Percentiles rank a stretch among this genome's conserved stretches.
phyloP scores from a whole-genome alignment of 345 rosid genomes.

The Lepidium aucheri region DNA sequence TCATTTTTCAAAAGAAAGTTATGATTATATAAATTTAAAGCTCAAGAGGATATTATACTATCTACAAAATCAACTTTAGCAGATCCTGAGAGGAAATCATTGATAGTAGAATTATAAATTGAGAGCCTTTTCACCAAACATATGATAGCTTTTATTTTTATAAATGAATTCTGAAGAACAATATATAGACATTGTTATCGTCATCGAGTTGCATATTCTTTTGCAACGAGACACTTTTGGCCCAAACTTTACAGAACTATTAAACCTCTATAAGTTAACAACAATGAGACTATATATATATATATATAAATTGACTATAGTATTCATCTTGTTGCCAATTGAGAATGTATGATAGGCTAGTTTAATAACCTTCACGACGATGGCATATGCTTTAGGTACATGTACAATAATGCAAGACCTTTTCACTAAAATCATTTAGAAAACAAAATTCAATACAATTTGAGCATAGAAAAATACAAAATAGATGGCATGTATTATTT shows the following conservation, averaged over 20 bases:
- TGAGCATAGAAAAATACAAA: neutral
- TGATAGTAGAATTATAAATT: neutral
- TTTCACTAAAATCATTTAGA: neutral
- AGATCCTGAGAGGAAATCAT: neutral
- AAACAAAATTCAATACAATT: neutral
- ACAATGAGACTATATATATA: no score
- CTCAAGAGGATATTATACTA: neutral
- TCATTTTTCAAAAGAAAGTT: neutral
- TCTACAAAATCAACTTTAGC: neutral
- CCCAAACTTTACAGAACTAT: no score
- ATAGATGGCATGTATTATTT: neutral
- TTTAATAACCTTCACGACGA: neutral
- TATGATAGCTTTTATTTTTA: neutral
- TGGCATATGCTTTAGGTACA: neutral
- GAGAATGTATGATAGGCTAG: neutral
- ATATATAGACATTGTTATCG: neutral
- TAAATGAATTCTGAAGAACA: neutral
- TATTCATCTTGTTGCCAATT: neutral
- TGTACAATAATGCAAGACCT: neutral
- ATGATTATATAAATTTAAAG: neutral
- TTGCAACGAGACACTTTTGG: no score
- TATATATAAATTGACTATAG: no score
- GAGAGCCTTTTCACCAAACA: conserved; percentile 5
- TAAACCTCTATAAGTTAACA: no score
- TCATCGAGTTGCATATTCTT: neutral